Evolutionary conservation across 495 filamentous ascomycete genomes (phyloP).

Genomic region (Aspergillus homomorphus): DNA sequence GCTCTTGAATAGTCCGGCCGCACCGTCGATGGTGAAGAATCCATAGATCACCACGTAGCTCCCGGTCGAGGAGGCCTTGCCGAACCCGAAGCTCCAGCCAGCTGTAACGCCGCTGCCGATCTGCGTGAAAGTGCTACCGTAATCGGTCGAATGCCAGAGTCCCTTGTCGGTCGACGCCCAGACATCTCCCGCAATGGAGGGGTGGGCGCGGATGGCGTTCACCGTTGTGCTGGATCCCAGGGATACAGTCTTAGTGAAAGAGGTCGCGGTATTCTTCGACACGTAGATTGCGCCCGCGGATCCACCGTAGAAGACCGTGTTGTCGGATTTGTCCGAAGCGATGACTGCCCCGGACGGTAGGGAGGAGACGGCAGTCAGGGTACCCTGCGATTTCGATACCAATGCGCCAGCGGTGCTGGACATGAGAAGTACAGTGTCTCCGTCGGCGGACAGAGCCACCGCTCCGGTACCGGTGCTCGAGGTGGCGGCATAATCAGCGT

Average conservation of each 20-base stretch:
- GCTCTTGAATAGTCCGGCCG: slow-evolving; percentile 12
- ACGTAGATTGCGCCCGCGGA: slow-evolving; percentile 11
- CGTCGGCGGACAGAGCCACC: slow-evolving; percentile 14
- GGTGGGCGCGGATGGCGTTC: slow-evolving; percentile 15
- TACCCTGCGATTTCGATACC: slow-evolving; percentile 3
- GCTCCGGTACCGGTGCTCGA: slow-evolving; percentile 10
- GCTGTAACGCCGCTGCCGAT: slow-evolving; percentile 5
- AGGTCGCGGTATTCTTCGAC: slow-evolving; percentile 7
- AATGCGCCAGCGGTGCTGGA: slow-evolving; percentile 5
- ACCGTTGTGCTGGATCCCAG: slow-evolving; percentile 12
- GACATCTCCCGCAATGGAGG: slow-evolving; percentile 14
- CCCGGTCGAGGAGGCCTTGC: slow-evolving; percentile 1
- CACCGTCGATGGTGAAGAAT: slow-evolving; percentile 15
- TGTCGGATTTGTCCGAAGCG: slow-evolving; percentile 17
- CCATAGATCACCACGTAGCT: slow-evolving; percentile 11
- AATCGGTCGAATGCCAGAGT: slow-evolving; percentile 17
- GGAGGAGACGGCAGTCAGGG: slow-evolving; percentile 10
- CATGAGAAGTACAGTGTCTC: slow-evolving; percentile 14
- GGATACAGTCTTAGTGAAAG: slow-evolving; percentile 9
- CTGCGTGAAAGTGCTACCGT: slow-evolving; percentile 11
- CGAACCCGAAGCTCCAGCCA: slow-evolving; percentile 14
- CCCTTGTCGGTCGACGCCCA: slow-evolving; percentile 16
- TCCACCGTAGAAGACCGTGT: slow-evolving; percentile 16
- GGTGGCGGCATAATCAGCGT: slow-evolving; percentile 12
- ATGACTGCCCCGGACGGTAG: slow-evolving; percentile 15